Percentiles rank a stretch among this genome's conserved stretches.
phyloP scores from a whole-genome alignment of 2,329 filamentous ascomycete genomes.

The Sarocladium brachiariae region DNA sequence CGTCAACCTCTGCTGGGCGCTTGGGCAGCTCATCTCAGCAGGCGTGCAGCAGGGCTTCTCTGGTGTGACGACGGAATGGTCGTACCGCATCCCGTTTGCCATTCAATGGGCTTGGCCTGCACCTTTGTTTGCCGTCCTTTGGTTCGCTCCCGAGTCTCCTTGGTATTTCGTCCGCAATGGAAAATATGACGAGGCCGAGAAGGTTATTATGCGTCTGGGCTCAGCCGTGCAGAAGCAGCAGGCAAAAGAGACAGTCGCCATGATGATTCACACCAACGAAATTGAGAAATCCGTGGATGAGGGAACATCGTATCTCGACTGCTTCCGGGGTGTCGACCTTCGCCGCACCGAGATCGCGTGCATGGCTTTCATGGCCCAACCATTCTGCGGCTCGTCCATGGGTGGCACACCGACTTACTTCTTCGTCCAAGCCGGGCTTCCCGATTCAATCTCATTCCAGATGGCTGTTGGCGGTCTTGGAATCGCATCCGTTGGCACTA shows the following conservation, averaged over 20 bases:
- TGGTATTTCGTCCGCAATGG: slow-evolving; percentile 33
- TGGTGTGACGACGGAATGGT: slow-evolving; percentile 30
- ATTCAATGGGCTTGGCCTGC: slow-evolving; percentile 43
- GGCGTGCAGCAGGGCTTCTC: slow-evolving; percentile 20
- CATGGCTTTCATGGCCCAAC: slow-evolving; percentile 28
- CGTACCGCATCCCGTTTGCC: slow-evolving; percentile 40
- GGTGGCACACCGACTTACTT: slow-evolving; percentile 29
- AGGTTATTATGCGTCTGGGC: slow-evolving; percentile 13
- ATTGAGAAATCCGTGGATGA: slow-evolving; percentile 4
- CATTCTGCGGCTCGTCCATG: slow-evolving; percentile 15
- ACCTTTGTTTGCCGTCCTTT: slow-evolving; percentile 30
- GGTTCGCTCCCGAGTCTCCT: slow-evolving; percentile 40
- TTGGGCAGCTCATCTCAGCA: slow-evolving; percentile 38
- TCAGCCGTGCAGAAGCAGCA: slow-evolving; percentile 14
- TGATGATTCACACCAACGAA: slow-evolving; percentile 48
- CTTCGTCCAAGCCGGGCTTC: slow-evolving; percentile 33
- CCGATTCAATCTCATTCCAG: slow-evolving; percentile 26
- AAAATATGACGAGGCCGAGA: slow-evolving; percentile 24
- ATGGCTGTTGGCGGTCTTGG: slow-evolving; percentile 29
- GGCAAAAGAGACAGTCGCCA: slow-evolving; percentile 31
- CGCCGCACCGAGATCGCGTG: slow-evolving; percentile 35
- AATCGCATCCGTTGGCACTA: slow-evolving; percentile 30
- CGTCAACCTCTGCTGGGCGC: slow-evolving; percentile 40
- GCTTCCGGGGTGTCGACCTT: slow-evolving; percentile 38
- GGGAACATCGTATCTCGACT: slow-evolving; percentile 28